Evolutionary conservation across 305 asterid genomes (phyloP).

Genomic region (Solanum chacoense): DNA sequence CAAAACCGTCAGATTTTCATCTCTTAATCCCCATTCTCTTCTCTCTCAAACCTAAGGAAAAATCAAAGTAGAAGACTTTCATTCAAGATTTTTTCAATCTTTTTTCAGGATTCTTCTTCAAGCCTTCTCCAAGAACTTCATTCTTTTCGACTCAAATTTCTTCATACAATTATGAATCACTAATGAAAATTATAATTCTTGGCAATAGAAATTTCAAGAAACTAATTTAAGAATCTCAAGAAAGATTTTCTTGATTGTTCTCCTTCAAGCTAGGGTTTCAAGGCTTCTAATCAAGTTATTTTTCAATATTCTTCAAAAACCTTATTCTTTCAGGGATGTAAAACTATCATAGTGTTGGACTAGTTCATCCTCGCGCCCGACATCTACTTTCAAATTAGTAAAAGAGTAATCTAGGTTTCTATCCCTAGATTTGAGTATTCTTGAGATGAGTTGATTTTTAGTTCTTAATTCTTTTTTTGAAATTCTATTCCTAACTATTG

Average conservation of each 20-base stretch:
- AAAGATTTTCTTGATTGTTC: neutral
- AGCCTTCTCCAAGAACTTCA: neutral
- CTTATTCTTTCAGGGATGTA: neutral
- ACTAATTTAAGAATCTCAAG: neutral
- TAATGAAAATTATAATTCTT: too few species aligned
- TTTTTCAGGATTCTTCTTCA: neutral
- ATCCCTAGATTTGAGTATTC: neutral
- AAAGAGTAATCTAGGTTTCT: neutral
- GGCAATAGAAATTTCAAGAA: neutral
- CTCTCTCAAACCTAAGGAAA: neutral
- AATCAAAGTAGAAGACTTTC: neutral
- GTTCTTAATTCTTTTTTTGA: neutral
- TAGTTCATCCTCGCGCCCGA: neutral
- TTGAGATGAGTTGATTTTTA: neutral
- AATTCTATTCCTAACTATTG: neutral
- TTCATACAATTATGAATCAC: neutral
- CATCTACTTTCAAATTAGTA: neutral
- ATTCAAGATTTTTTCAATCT: neutral
- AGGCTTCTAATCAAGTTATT: neutral
- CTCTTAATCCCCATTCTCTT: neutral
- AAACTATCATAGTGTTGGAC: neutral
- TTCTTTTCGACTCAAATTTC: neutral
- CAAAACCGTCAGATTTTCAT: neutral
- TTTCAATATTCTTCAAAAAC: neutral
- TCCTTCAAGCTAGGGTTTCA: neutral